A percentile compares a stretch with the other conserved stretches of the same genome.
These are phyloP conservation scores for Boeremia lycopersici DNA, from an alignment of 2,329 filamentous ascomycete species.

Conservation along the genomic window DNA sequence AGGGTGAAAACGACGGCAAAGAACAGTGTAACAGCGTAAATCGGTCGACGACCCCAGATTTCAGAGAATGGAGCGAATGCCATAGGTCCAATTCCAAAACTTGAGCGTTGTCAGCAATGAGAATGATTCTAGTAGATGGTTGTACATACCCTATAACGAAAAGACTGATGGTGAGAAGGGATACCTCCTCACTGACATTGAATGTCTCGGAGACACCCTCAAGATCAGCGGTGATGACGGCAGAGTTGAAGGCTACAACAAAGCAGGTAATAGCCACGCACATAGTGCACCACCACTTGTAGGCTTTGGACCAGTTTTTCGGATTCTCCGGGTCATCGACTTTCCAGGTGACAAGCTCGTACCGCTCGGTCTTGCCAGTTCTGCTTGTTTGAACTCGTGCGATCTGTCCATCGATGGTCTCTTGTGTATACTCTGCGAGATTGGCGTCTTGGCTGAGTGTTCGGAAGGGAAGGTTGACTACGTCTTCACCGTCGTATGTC, in stretches of 20 bases:
- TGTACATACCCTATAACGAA: slow-evolving; percentile 82
- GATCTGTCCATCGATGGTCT: slow-evolving; percentile 69
- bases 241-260: slow-evolving; percentile 60
- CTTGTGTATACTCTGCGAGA: slow-evolving; percentile 69
- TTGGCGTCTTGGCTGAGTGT: slow-evolving; percentile 62
- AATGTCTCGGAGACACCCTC: slow-evolving; percentile 68
- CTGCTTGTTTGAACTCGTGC: slow-evolving; percentile 60
- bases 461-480: slow-evolving; percentile 68
- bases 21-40: slow-evolving; percentile 72
- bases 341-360: slow-evolving; percentile 73
- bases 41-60: slow-evolving; percentile 71
- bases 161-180: slow-evolving; percentile 72
- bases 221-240: slow-evolving; percentile 80
- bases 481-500: slow-evolving; percentile 46
- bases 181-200: slow-evolving; percentile 72
- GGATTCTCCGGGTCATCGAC: slow-evolving; percentile 77
- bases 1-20: slow-evolving; percentile 80
- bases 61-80: slow-evolving; percentile 79
- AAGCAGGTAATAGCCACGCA: slow-evolving; percentile 68
- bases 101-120: background rate
- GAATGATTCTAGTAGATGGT: background rate
- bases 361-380: slow-evolving; percentile 55
- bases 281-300: slow-evolving; percentile 83
- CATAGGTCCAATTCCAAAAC: slow-evolving; percentile 65
- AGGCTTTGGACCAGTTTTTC: slow-evolving; percentile 81